phyloP scores from a whole-genome alignment of 768 basidiomycete genomes.

The Solioccasus polychromus region DNA sequence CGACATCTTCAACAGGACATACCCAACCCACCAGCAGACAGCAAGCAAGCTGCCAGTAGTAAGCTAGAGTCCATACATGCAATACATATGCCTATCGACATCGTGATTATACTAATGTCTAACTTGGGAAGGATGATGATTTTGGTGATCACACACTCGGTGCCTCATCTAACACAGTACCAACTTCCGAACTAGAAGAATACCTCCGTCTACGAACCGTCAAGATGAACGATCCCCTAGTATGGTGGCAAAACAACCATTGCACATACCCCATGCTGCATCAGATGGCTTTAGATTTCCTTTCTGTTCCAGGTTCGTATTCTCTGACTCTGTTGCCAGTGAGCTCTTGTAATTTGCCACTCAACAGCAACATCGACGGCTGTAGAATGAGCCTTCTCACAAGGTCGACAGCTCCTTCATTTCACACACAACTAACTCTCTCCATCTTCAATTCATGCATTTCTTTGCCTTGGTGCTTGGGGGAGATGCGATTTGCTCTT shows the following conservation, averaged over 20 bases:
- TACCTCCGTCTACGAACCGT: not conserved
- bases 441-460: too few species aligned
- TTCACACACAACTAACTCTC: too few species aligned
- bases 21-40: not conserved
- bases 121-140: too few species aligned
- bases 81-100: too few species aligned
- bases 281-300: conserved; percentile 20
- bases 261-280: conserved; percentile 10
- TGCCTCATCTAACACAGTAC: not conserved
- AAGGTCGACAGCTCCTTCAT: too few species aligned
- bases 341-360: too few species aligned
- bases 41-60: not conserved
- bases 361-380: not conserved
- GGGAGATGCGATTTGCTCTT: too few species aligned
- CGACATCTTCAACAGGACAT: too few species aligned
- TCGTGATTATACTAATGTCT: too few species aligned
- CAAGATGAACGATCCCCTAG: conserved; percentile 6
- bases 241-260: conserved; percentile 15
- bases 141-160: not conserved
- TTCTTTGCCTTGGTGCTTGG: too few species aligned
- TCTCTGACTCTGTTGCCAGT: too few species aligned
- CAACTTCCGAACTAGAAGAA: not conserved
- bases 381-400: not conserved
- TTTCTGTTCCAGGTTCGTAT: conserved; percentile 18
- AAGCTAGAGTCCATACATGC: too few species aligned